phyloP scores from a whole-genome alignment of 1,284 basidiomycete species.

The Blastosporella zonata region DNA sequence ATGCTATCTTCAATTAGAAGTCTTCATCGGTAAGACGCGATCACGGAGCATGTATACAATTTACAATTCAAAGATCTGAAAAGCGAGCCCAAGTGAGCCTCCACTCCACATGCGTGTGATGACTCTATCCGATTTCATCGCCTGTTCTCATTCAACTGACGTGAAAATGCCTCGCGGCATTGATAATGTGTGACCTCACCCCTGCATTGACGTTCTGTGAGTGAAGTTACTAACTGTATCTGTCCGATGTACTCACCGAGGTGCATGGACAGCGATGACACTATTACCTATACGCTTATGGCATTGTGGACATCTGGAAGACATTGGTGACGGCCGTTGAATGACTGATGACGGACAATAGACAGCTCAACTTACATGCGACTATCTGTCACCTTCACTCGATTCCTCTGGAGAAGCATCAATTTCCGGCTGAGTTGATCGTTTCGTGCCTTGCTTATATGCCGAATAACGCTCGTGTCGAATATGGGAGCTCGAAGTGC shows the following conservation, averaged over 20 bases:
- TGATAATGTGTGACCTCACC: slow-evolving; percentile 95
- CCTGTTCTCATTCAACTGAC: slow-evolving; percentile 45
- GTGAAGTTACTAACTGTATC: slow-evolving; percentile 7
- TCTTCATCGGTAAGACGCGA: background rate
- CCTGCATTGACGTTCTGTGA: slow-evolving; percentile 36
- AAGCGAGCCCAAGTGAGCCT: background rate
- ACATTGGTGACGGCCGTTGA: slow-evolving; percentile 1
- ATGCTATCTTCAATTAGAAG: too few species aligned
- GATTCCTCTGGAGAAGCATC: slow-evolving; percentile 72
- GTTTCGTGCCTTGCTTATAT: slow-evolving; percentile 66
- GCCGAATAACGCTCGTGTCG: slow-evolving; percentile 64
- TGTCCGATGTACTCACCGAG: slow-evolving; percentile 47
- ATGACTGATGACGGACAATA: background rate
- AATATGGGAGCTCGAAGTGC: slow-evolving; percentile 69
- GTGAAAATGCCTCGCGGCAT: slow-evolving; percentile 81
- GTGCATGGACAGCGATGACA: slow-evolving; percentile 92
- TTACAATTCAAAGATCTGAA: background rate
- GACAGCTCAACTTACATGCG: slow-evolving; percentile 64
- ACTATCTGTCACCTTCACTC: slow-evolving; percentile 90
- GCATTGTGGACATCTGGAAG: slow-evolving; percentile 85
- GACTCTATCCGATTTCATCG: slow-evolving; percentile 12
- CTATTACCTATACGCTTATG: slow-evolving; percentile 93
- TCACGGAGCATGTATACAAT: background rate
- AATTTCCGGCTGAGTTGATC: slow-evolving; percentile 73
- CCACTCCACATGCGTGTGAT: background rate